Evolutionary conservation across 805 yeast species (phyloP).

Genomic region (Cyberlindnera mrakii): DNA sequence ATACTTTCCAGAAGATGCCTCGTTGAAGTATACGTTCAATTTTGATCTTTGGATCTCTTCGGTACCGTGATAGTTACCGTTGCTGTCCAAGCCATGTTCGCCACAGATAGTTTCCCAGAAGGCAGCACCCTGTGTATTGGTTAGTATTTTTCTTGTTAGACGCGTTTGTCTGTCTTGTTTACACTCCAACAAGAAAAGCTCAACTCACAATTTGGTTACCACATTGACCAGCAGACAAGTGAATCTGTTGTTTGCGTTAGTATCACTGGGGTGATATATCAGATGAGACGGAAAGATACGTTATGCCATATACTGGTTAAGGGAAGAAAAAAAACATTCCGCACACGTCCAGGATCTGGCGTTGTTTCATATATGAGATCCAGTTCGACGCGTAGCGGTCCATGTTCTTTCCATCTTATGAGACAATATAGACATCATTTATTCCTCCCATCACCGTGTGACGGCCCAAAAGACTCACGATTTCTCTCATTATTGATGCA

Average conservation of each 20-base stretch:
- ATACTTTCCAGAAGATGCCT: constrained; percentile 92
- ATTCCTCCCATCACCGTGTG: neutral
- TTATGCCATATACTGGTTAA: too few species aligned
- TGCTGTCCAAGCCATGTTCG: constrained; percentile 74
- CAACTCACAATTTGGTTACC: constrained; percentile 88
- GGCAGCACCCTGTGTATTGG: constrained; percentile 63
- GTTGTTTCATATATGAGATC: too few species aligned
- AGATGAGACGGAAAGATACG: neutral
- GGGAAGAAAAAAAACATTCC: too few species aligned
- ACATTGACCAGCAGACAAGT: constrained; percentile 96
- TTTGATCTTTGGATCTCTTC: constrained; percentile 73
- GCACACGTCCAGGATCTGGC: too few species aligned
- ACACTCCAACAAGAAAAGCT: constrained; percentile 2
- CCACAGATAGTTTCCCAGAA: constrained; percentile 91
- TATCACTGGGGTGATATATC: constrained; percentile 1
- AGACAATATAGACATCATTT: too few species aligned
- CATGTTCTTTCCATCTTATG: too few species aligned
- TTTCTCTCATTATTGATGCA: constrained; percentile 18
- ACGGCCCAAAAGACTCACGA: constrained; percentile 10
- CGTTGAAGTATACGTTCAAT: constrained; percentile 90
- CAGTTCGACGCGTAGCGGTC: too few species aligned
- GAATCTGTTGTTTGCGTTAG: constrained; percentile 50
- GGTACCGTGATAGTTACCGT: constrained; percentile 65
- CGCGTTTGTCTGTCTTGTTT: neutral
- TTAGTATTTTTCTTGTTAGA: constrained; percentile 3